phyloP scores from a whole-genome alignment of 768 basidiomycete species.

The Pleurotus ostreatus region DNA sequence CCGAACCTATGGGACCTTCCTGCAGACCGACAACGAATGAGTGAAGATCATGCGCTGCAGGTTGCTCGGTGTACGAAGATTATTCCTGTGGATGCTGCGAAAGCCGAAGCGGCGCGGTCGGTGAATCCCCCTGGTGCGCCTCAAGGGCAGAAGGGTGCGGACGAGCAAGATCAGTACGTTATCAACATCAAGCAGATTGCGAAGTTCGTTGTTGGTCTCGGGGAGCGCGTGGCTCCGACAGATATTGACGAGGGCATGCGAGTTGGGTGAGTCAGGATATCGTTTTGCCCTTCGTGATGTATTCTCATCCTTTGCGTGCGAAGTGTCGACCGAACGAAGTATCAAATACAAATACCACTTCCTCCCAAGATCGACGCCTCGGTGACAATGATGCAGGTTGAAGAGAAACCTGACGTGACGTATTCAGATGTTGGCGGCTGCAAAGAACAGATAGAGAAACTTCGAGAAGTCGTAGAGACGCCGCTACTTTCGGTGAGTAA shows the following conservation, averaged over 20 bases:
- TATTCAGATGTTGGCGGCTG: constrained; percentile 98
- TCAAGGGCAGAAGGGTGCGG: constrained; percentile 93
- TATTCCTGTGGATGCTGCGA: constrained; percentile 74
- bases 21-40: constrained; percentile 88
- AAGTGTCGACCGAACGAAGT: constrained; percentile 93
- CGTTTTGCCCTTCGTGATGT: not conserved
- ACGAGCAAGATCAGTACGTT: constrained; percentile 99
- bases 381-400: constrained; percentile 99
- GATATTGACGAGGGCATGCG: constrained; percentile 99
- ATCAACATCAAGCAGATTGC: constrained; percentile 99
- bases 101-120: constrained; percentile 73
- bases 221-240: constrained; percentile 93
- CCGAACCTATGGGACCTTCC: constrained; percentile 97
- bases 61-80: constrained; percentile 99
- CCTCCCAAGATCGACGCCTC: constrained; percentile 99
- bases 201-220: constrained; percentile 97
- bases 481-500: constrained; percentile 83
- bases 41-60: constrained; percentile 89
- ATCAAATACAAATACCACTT: constrained; percentile 97
- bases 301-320: not conserved
- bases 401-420: constrained; percentile 97
- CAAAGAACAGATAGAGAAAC: constrained; percentile 99
- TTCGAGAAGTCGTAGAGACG: constrained; percentile 96
- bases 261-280: constrained; percentile 73
- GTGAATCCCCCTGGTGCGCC: constrained; percentile 74